A percentile compares a stretch with the other conserved stretches of the same genome.
These are phyloP conservation scores for Cytidiella melzeri DNA, from an alignment of 768 basidiomycete genomes.

Conservation along the genomic window DNA sequence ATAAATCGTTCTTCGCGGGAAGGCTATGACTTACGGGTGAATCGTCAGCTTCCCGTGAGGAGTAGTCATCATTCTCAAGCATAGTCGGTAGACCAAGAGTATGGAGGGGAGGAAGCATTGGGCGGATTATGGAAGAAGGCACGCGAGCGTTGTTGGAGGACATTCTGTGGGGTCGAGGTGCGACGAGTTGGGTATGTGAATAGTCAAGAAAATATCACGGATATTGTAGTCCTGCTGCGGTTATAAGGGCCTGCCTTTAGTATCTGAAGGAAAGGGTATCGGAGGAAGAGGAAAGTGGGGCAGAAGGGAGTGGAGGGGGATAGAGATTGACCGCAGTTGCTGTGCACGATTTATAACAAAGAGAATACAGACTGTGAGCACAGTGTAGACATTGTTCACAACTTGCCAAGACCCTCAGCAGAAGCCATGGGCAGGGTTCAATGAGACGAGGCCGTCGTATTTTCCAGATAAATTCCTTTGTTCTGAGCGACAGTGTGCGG, in stretches of 20 bases:
- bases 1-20: background rate
- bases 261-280: slow-evolving; percentile 4
- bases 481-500: too few species aligned
- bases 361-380: background rate
- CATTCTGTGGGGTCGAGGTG: slow-evolving; percentile 12
- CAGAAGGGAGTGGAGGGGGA: background rate
- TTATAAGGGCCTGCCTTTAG: slow-evolving; percentile 26
- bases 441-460: too few species aligned
- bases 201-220: slow-evolving; percentile 10
- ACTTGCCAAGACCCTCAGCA: background rate
- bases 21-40: slow-evolving; percentile 1
- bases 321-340: slow-evolving; percentile 1
- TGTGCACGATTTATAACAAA: slow-evolving; percentile 3
- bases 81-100: slow-evolving; percentile 35
- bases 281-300: background rate
- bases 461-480: background rate
- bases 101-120: slow-evolving; percentile 48
- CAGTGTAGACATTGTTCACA: slow-evolving; percentile 1
- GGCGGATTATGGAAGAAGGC: slow-evolving; percentile 28
- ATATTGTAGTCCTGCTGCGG: slow-evolving; percentile 24
- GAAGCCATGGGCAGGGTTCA: background rate
- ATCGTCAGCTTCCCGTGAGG: slow-evolving; percentile 3
- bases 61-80: background rate
- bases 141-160: slow-evolving; percentile 3
- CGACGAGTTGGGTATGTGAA: slow-evolving; percentile 3